Evolutionary conservation across 768 basidiomycete genomes (phyloP).

Genomic region (Leccinum pellstonianum): DNA sequence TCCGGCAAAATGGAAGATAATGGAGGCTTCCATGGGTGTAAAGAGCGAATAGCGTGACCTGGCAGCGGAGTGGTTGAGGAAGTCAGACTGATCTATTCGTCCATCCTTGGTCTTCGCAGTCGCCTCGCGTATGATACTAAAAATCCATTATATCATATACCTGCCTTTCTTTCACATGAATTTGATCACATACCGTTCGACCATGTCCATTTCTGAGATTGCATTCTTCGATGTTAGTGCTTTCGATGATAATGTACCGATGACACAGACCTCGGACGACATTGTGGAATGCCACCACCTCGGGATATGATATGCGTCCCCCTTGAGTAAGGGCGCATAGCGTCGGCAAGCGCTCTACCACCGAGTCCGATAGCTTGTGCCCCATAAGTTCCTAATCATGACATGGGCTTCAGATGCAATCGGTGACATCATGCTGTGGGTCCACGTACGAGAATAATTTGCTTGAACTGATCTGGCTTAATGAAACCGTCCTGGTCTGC

Average conservation of each 20-base stretch:
- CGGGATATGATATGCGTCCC: slow-evolving; percentile 91
- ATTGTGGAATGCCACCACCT: slow-evolving; percentile 97
- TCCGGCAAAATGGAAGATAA: slow-evolving; percentile 97
- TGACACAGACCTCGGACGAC: slow-evolving; percentile 72
- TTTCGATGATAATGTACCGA: background rate
- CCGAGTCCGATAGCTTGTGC: slow-evolving; percentile 93
- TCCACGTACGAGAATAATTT: slow-evolving; percentile 81
- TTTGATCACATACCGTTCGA: slow-evolving; percentile 61
- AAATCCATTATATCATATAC: no score
- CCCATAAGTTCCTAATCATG: slow-evolving; percentile 82
- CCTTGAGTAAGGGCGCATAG: slow-evolving; percentile 87
- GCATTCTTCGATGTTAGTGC: slow-evolving; percentile 7
- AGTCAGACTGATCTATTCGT: slow-evolving; percentile 93
- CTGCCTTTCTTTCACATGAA: background rate
- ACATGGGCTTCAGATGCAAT: background rate
- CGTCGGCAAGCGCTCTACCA: slow-evolving; percentile 90
- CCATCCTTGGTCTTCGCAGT: slow-evolving; percentile 91
- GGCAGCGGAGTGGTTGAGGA: slow-evolving; percentile 83
- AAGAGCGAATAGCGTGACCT: slow-evolving; percentile 92
- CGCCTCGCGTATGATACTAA: slow-evolving; percentile 87
- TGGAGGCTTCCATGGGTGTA: slow-evolving; percentile 97
- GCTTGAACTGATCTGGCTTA: slow-evolving; percentile 88
- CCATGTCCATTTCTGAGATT: slow-evolving; percentile 85
- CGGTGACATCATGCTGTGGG: background rate
- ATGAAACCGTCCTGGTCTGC: slow-evolving; percentile 92